phyloP scores from a whole-genome alignment of 108 stramenopile genomes.

The Cyclotella atomus region DNA sequence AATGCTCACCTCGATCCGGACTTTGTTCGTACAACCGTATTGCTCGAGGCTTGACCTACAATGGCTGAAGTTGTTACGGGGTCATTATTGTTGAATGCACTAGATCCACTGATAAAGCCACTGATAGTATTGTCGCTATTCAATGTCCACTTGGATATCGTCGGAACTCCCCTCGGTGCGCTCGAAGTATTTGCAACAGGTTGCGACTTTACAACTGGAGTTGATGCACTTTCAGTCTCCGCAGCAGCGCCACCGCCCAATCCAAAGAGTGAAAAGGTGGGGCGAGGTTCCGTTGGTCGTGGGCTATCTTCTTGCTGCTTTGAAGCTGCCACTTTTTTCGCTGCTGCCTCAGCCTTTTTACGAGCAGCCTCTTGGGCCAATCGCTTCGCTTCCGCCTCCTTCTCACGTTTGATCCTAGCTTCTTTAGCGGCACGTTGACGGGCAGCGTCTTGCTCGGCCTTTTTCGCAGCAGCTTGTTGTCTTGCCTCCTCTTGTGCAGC shows the following conservation, averaged over 20 bases:
- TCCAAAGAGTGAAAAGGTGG: slow-evolving; percentile 20
- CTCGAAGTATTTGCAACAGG: background rate
- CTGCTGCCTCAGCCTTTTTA: background rate
- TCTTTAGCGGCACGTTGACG: slow-evolving; percentile 27
- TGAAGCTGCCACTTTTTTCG: background rate
- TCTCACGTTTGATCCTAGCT: slow-evolving; percentile 13
- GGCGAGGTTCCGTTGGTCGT: background rate
- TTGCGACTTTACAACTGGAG: background rate
- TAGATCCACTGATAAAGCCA: slow-evolving; percentile 58
- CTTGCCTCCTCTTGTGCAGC: slow-evolving; percentile 15
- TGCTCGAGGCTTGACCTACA: slow-evolving; percentile 34
- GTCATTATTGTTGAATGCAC: slow-evolving; percentile 51
- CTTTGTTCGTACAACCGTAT: slow-evolving; percentile 50
- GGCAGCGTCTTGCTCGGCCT: slow-evolving; percentile 11
- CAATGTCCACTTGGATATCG: slow-evolving; percentile 58
- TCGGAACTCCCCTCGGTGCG: slow-evolving; percentile 59
- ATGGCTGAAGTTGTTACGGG: slow-evolving; percentile 52
- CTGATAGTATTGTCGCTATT: slow-evolving; percentile 58
- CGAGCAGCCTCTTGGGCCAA: slow-evolving; percentile 21
- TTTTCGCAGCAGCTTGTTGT: slow-evolving; percentile 17
- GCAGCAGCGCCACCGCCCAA: background rate
- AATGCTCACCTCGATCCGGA: slow-evolving; percentile 50
- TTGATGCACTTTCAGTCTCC: background rate
- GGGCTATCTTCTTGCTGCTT: background rate
- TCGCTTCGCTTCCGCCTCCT: slow-evolving; percentile 8